Base-by-base conservation (phyloP, 371 early-diverging fungal species). In the Massospora cicadina region DNA sequence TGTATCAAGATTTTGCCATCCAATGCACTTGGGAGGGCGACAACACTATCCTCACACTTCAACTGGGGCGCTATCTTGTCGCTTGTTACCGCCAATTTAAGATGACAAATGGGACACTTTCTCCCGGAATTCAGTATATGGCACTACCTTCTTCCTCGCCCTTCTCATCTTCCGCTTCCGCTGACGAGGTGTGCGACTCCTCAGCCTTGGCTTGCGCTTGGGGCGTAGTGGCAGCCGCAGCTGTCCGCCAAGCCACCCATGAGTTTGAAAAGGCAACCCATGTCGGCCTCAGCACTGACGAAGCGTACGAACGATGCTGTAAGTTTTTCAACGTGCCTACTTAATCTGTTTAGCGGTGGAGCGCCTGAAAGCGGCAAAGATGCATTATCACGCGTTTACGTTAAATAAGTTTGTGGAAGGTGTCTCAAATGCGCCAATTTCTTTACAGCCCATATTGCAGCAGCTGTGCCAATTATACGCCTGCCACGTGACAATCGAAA, bases 1-100 rank as follows among this genome's bases (percentile, higher is more conserved):
- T 87, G 67, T 82, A 83, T 64, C 83, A 78, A 71, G 82, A 86
- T 63, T 77, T 80, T 66, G 75, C 71, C 17, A 86, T 90, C 1
- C 84, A 85, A 65, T 84, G 80, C 30, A 88, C 87, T 33, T 86
- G 86, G 86, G 90, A 90, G 70, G 90, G 90, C 30, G 90, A 90
- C 68, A 89, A 89, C 73, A 87, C 82, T 65, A 73, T 89, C 24
- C 70, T 90, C 67, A 82, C 87, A 21, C 89, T 87, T 68, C 91
- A 90, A 75, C 83, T 85, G 0, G 72, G 82, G 21, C 83, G 86
- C 3, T 87, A 85, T 68, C 72, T 89, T 58, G 63, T 68, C 26
- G 31, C 65, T 28, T 55, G 59, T 23, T 68, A 59, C 33, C 65
- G 54, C 1, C n/a, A 65, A 53, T 27, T 59, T 2, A 17, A 43